Evolutionary conservation across 2,329 filamentous ascomycete species (phyloP), one percentile per base, ranked within the genome.

Genomic region (Xylariaceae sp.): DNA sequence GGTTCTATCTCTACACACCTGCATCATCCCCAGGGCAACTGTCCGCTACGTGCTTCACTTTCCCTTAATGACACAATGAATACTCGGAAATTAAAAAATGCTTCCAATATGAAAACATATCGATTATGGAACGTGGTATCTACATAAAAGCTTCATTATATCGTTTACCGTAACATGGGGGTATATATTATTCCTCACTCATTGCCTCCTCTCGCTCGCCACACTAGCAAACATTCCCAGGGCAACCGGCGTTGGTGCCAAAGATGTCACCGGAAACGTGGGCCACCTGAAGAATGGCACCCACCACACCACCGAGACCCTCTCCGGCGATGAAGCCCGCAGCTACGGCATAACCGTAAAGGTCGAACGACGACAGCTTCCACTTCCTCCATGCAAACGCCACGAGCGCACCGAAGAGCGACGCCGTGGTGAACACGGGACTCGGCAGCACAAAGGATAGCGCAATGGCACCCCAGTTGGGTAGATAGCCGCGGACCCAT

Each of bases 281-380:
- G 18, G 58, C 63, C 16, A 72, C 64, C 53, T 71, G 66, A 36
- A 72, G 59, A 34, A 54, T 41, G 9, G 80, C 80, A 56, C 79
- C 80, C 44, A 85, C 64, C n/a, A 84, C 80, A 58, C 82, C 82
- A 32, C 82, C 82, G 50, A 85, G 77, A 51, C 82, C 82, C 69
- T 85, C 82, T 5, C 82, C 82, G 3, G 82, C 81, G 65, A 85
- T 85, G 58, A 83, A 72, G 44, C 82, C 82, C 30, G 79, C 79
- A 2, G 79, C 81, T 41, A 84, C 71, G 9, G 80, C 80, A 61
- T 82, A 86, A 12, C 78, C 79, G 61, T 80, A 83, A 30, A 80
- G 71, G 55, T 84, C 81, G 66, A 81, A 85, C 43, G 67, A 72
- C 49, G 71, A 71, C 8, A 78, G 71, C 60, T 73, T 76, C 64